Conservation (phyloP, 169 alveolate species). For the Cryptosporidium meleagridis region DNA sequence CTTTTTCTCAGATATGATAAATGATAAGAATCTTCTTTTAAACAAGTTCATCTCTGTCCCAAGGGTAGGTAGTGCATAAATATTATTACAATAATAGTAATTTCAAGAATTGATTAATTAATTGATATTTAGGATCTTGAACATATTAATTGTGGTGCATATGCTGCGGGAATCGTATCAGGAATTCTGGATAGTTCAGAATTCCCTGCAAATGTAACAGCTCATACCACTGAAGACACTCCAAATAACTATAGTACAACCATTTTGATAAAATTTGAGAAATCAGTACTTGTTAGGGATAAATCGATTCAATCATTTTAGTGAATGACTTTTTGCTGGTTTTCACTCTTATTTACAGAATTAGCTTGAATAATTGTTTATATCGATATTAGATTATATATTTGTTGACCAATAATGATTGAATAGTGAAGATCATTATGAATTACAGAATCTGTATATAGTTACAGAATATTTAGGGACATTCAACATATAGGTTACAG, state of each 20-base stretch:
- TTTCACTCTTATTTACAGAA: background rate
- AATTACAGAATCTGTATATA: slow-evolving; percentile 13
- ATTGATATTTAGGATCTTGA: slow-evolving; percentile 77
- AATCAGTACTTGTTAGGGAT: slow-evolving; percentile 43
- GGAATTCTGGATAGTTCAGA: slow-evolving; percentile 85
- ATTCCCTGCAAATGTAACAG: slow-evolving; percentile 87
- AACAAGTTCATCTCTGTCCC: slow-evolving; percentile 82
- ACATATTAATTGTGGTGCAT: slow-evolving; percentile 85
- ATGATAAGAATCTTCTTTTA: slow-evolving; percentile 81
- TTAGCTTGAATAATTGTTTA: background rate
- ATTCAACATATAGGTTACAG: slow-evolving; percentile 18
- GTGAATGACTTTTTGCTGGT: background rate
- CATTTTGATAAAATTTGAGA: slow-evolving; percentile 80
- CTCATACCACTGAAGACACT: slow-evolving; percentile 83
- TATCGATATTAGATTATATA: background rate
- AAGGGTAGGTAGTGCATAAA: slow-evolving; percentile 55
- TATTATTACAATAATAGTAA: too few species aligned
- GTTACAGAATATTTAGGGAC: slow-evolving; percentile 77
- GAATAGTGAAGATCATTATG: background rate
- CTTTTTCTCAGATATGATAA: slow-evolving; percentile 78
- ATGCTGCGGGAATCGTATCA: slow-evolving; percentile 86
- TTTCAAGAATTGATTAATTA: background rate
- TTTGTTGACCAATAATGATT: background rate
- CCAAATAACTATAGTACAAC: slow-evolving; percentile 80
- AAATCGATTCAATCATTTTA: slow-evolving; percentile 54